Base-by-base conservation (phyloP, 192 early-diverging fungal genomes). In the Coemansia erecta region DNA sequence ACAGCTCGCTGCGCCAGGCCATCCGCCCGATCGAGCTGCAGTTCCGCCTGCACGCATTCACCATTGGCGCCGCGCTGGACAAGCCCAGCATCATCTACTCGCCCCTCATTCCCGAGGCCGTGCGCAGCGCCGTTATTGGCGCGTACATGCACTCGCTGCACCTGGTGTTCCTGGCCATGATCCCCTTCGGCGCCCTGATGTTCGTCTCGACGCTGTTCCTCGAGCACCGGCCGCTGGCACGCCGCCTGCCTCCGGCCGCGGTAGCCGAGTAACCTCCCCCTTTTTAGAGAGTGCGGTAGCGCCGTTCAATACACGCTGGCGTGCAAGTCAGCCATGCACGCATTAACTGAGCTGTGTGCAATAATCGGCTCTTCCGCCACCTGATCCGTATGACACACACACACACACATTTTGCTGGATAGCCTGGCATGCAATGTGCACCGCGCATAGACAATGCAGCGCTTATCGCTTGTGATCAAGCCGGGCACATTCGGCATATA, bases 121-220 rank as follows among this genome's bases (percentile, higher is more conserved):
- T 82, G 42, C 79, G 81, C 63, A 19, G 37, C 8, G 53, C 63
- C 8, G 80, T 86, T 4, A 80, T 86, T 12, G 71, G 58, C 13
- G 82, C 84, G 0, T 89, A 86, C 66, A 84, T 85, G 53, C 44
- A 62, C 18, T 63, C 82, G 19, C 77, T 89, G 60, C 82, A 83
- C 47, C 52, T 56, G 35, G 76, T 84, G 18, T 87, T 80, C 60
- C 45, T 80, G 54, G 72, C 78, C 37, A 68, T 84, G 52, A 83
- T 83, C 14, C 83, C 84, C 0, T 76, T 88, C 56, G 76, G 68
- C 15, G 81, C 59, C 0, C 42, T 76, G 15, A 75, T 84, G 45
- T 85, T 85, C 43, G 31, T 88, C 51, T 61, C 74, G 17, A 73
- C 78, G 9, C 51, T 88, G 58, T 68, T 68, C 11, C 68, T 88